Percentiles rank a stretch among this genome's conserved stretches.
Evolutionary conservation across 345 rosid genomes (phyloP).

Genomic region (Eucalyptus paniculata): DNA sequence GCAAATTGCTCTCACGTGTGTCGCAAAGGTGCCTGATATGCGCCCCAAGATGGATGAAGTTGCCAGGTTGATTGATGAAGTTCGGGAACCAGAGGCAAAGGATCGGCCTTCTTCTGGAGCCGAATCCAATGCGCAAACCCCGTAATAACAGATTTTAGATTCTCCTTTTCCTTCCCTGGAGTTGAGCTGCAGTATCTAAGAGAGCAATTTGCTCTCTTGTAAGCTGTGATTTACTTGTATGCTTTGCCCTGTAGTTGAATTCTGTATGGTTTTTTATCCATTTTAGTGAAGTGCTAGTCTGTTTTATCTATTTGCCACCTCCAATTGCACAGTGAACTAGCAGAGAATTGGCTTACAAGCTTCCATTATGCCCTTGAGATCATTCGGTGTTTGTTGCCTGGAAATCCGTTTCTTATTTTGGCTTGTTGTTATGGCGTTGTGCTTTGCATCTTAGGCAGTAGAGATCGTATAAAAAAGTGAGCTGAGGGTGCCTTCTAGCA

Average conservation of each 20-base stretch:
- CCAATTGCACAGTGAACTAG: neutral
- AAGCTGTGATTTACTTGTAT: neutral
- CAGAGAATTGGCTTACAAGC: neutral
- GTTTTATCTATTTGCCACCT: neutral
- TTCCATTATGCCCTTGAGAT: neutral
- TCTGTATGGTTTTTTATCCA: neutral
- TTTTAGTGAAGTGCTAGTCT: neutral
- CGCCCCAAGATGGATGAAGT: slow-evolving; percentile 64
- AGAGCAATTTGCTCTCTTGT: neutral
- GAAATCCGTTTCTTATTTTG: neutral
- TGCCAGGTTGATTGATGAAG: slow-evolving; percentile 52
- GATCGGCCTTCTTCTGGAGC: slow-evolving; percentile 50
- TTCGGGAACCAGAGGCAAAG: slow-evolving; percentile 31
- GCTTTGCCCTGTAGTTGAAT: neutral
- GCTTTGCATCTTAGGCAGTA: neutral
- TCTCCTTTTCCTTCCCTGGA: neutral
- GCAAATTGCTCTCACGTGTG: slow-evolving; percentile 66
- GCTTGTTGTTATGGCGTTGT: neutral
- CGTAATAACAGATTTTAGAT: slow-evolving; percentile 4
- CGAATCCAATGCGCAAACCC: slow-evolving; percentile 41
- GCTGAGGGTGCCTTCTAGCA: neutral
- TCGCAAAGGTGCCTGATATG: slow-evolving; percentile 35
- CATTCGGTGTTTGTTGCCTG: neutral
- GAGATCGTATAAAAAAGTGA: neutral
- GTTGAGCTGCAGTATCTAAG: neutral